Evolutionary conservation across 495 filamentous ascomycete species (phyloP), one percentile per base, ranked within the genome.

Genomic region (Neurospora sp.): DNA sequence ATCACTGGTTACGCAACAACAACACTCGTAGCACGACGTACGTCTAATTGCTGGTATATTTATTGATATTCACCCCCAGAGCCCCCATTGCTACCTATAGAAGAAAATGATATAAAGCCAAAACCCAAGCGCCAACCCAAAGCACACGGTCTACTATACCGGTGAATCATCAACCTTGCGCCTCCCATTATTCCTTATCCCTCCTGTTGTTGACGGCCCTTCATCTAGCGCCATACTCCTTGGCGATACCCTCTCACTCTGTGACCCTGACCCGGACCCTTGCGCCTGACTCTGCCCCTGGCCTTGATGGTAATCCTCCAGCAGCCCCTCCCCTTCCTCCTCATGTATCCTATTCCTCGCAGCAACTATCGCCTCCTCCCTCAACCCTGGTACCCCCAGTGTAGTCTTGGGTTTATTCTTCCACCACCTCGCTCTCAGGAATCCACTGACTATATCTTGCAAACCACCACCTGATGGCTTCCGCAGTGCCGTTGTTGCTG

Each of bases 401-500:
- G 71, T 35, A 35, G 31, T 37, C 71, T 72, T 72, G 7, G 42
- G 27, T n/a, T 69, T 73, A 31, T 72, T 79, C 20, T 71, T 76
- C 79, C 85, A 86, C 84, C 84, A 86, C 72, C 73, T 82, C 23
- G 84, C 70, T 54, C 77, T 80, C 77, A 76, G 80, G n/a, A 86
- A 76, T 0, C 78, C 81, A 4, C 81, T 76, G 5, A 84, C 76
- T 16, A 81, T 76, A 14, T 83, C 80, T 72, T 84, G 84, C 9
- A 85, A 69, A 18, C 84, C 80, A 8, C 74, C 72, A 5, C 72
- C 76, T 2, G 78, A 78, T 4, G 78, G 42, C 40, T 80, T 82
- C 23, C 79, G 76, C 27, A 75, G 54, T 66, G 27, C 54, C 18
- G 27, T 35, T 3, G 27, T 35, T 18, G 54, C 4, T 70, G 72